A percentile compares a stretch with the other conserved stretches of the same genome.
Conservation (phyloP, 2,329 filamentous ascomycete species). For the Epichloe bromicola region DNA sequence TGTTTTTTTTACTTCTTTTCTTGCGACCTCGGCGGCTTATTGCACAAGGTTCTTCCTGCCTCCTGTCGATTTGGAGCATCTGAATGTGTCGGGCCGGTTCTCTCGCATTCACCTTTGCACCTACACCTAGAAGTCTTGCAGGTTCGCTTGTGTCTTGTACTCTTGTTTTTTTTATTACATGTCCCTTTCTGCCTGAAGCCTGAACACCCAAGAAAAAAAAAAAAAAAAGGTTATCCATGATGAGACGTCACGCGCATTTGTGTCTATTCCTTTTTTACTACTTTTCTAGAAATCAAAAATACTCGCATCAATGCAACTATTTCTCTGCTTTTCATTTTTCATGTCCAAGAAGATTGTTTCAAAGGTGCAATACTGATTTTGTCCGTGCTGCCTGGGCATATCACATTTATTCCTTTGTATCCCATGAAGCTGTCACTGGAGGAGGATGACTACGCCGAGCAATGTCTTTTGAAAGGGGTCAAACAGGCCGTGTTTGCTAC, state of each 20-base stretch:
- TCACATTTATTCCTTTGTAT: too few species aligned
- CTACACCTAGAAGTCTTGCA: not conserved
- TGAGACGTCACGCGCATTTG: slow-evolving; percentile 7
- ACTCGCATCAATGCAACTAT: not conserved
- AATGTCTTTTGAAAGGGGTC: too few species aligned
- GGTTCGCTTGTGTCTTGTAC: not conserved
- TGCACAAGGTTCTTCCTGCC: not conserved
- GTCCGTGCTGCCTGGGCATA: too few species aligned
- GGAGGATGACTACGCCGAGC: too few species aligned
- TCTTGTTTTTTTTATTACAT: not conserved
- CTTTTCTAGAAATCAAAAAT: not conserved
- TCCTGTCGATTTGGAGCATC: not conserved
- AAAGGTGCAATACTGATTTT: too few species aligned
- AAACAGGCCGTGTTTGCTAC: too few species aligned
- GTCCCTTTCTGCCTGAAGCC: not conserved
- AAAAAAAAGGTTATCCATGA: not conserved
- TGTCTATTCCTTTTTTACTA: not conserved
- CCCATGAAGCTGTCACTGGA: too few species aligned
- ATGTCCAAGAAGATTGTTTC: too few species aligned
- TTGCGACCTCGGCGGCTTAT: not conserved
- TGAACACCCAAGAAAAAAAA: not conserved
- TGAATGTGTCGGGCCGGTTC: slow-evolving; percentile 10
- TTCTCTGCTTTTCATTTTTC: not conserved
- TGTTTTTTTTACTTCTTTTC: not conserved
- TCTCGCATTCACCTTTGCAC: slow-evolving; percentile 7